Evolutionary conservation across 2,329 filamentous ascomycete species (phyloP).

Genomic region (Curvularia sp.): DNA sequence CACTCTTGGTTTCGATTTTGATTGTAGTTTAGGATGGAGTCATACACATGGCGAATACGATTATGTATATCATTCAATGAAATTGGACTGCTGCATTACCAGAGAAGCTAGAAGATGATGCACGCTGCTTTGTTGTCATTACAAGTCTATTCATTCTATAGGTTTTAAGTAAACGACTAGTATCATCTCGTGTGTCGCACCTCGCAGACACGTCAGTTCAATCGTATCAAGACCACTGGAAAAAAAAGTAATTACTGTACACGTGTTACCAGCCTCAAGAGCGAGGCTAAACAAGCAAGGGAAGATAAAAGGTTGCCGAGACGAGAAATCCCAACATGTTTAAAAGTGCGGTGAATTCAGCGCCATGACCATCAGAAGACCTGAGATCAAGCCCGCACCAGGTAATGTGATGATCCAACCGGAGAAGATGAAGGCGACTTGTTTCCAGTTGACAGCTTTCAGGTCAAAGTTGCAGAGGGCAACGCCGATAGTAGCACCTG

Average conservation of each 20-base stretch:
- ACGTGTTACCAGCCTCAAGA: too few species aligned
- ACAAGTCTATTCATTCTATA: background rate
- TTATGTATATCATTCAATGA: background rate
- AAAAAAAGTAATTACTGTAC: background rate
- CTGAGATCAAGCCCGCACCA: constrained; percentile 51
- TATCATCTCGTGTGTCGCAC: constrained; percentile 3
- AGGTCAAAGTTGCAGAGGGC: constrained; percentile 45
- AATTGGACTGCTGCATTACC: background rate
- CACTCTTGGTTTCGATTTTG: background rate
- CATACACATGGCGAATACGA: background rate
- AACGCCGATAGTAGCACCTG: constrained; percentile 36
- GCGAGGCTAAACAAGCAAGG: too few species aligned
- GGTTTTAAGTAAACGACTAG: constrained; percentile 1
- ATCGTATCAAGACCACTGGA: background rate
- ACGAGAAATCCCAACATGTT: background rate
- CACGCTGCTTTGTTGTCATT: background rate
- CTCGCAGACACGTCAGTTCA: background rate
- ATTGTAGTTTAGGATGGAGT: background rate
- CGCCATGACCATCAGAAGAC: constrained; percentile 52
- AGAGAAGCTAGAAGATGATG: background rate
- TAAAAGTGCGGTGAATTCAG: constrained; percentile 53
- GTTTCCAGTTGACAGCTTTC: constrained; percentile 54
- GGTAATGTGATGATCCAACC: constrained; percentile 56
- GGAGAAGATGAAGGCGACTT: constrained; percentile 53
- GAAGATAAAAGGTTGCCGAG: background rate